Conservation (phyloP, 306 rosid genomes). For the Oxytropis ochrocephala region DNA sequence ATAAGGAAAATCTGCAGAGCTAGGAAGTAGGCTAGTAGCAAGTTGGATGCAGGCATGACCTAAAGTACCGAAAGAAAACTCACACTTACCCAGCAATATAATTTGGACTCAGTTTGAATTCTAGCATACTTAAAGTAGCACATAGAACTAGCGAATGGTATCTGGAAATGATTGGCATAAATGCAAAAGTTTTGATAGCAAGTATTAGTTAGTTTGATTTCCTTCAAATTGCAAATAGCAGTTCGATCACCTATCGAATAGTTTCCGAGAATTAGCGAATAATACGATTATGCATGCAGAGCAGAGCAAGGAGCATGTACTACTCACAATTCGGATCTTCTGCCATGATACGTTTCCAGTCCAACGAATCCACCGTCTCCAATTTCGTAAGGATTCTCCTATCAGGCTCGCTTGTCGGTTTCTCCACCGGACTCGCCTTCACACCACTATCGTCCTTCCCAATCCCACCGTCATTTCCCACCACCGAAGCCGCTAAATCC, state of each 20-base stretch:
- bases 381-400: slow-evolving; percentile 36
- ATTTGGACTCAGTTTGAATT: background rate
- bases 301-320: background rate
- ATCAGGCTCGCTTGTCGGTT: slow-evolving; percentile 41
- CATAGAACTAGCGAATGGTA: background rate
- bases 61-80: background rate
- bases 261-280: background rate
- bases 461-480: background rate
- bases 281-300: slow-evolving; percentile 23
- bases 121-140: background rate
- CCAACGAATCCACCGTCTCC: slow-evolving; percentile 60
- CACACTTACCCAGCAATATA: background rate
- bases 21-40: background rate
- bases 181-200: background rate
- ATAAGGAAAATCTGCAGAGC: background rate
- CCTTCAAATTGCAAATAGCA: background rate
- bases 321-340: slow-evolving; percentile 88
- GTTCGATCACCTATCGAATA: background rate
- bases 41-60: background rate
- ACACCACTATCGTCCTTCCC: slow-evolving; percentile 25
- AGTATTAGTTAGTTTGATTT: background rate
- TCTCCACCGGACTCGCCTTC: slow-evolving; percentile 34
- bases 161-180: background rate
- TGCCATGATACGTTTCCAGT: slow-evolving; percentile 84
- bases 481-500: slow-evolving; percentile 25